Base-by-base conservation (phyloP, 2,329 filamentous ascomycete species). In the Beauveria brongniartii region DNA sequence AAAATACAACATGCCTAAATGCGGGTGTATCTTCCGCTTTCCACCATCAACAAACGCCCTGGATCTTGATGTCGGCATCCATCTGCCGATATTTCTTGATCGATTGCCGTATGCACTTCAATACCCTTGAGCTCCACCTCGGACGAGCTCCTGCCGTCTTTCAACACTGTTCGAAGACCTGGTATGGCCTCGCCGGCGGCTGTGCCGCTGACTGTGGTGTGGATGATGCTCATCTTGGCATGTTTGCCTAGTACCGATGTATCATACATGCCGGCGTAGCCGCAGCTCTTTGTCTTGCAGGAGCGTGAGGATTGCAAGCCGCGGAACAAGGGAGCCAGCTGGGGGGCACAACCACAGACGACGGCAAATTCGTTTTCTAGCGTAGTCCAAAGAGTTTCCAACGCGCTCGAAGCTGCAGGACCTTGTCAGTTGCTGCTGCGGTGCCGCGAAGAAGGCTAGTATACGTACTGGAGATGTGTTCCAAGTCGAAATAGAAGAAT, bases 91-190 rank as follows among this genome's bases (percentile, higher is more conserved):
- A 65, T 48, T 46, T 63, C 59, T 34, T 63, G 63, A 30, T 65
- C 59, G 10, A 65, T 65, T 14, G 61, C 63, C 2, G 62, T 64
- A 24, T 61, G 64, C 16, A 63, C 63, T 46, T 65, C 63, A 10
- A 65, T 63, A 14, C 64, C 64, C 58, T 61, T 64, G 50, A 65
- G 61, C 52, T 64, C 62, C 46, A 65, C 48, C 28, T 65, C 60
- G 9, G 62, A 65, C 28, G 62, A 65, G 47, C 60, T 65, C 28
- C 54, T 52, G 16, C 55, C 48, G 18, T 55, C 46, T 40, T 9
- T 44, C 26, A 47, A 5, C 9, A 3, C 18, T 22, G 24, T n/a
- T 22, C 54, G 60, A 48, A 47, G 48, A 22, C 53, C 44, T 12
- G 47, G 46, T 41, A 56, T 56, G 2, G 16, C 46, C 7, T 55